phyloP scores from a whole-genome alignment of 2,329 filamentous ascomycete genomes.

The Emergomyces pasteurianus region DNA sequence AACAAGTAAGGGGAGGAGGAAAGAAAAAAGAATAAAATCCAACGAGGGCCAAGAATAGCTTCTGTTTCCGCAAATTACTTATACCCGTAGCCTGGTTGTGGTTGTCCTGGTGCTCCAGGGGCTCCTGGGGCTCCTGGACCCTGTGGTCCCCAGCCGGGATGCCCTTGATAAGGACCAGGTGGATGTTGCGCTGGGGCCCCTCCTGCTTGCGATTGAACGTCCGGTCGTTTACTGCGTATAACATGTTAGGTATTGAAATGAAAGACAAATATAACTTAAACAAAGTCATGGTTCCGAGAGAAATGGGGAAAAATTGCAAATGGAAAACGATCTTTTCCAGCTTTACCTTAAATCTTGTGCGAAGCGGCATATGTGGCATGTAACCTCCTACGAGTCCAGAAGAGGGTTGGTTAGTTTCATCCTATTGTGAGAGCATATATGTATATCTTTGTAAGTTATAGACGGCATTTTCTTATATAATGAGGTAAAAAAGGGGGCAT shows the following conservation, averaged over 20 bases:
- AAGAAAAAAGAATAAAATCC: not conserved
- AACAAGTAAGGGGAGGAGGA: not conserved
- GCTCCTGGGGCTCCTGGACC: not conserved
- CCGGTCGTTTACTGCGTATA: conserved; percentile 9
- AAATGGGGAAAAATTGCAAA: not conserved
- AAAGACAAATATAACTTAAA: not conserved
- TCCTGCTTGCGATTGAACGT: conserved; percentile 11
- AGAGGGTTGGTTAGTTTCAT: not conserved
- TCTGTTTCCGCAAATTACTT: not conserved
- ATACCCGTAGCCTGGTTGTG: conserved; percentile 1
- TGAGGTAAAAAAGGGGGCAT: not conserved
- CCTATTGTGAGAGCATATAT: not conserved
- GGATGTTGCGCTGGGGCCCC: not conserved
- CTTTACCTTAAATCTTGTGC: conserved; percentile 12
- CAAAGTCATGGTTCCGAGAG: not conserved
- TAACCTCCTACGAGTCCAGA: conserved; percentile 8
- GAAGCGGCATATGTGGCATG: conserved; percentile 13
- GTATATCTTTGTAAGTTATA: not conserved
- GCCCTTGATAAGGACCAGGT: not conserved
- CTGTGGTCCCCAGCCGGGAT: not conserved
- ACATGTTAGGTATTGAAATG: not conserved
- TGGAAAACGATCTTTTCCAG: not conserved
- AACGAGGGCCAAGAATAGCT: not conserved
- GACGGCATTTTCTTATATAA: not conserved
- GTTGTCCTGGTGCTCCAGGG: not conserved